Conservation (phyloP, 2,329 filamentous ascomycete species). For the Cucurbitaria berberidis region DNA sequence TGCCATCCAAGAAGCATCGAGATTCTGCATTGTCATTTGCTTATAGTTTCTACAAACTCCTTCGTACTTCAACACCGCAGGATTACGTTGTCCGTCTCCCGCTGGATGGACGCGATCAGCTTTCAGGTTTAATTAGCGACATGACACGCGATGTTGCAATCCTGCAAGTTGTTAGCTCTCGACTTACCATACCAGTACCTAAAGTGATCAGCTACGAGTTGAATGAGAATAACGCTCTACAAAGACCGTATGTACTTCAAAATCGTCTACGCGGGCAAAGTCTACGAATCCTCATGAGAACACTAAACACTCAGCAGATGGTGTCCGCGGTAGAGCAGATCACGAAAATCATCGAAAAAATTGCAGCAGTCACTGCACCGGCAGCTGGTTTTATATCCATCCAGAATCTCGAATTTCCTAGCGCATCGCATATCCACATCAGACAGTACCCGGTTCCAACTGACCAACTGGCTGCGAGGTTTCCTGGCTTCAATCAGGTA, state of each 20-base stretch:
- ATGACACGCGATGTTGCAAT: background rate
- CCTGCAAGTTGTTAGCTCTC: background rate
- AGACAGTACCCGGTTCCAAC: constrained; percentile 3
- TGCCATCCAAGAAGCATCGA: background rate
- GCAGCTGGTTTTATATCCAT: constrained; percentile 1
- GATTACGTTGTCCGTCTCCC: constrained; percentile 18
- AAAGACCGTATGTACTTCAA: constrained; percentile 5
- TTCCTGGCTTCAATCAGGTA: background rate
- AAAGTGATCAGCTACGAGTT: constrained; percentile 1
- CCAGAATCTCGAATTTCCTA: background rate
- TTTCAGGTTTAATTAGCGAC: background rate
- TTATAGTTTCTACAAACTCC: background rate
- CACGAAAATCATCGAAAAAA: constrained; percentile 2
- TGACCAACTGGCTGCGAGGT: background rate
- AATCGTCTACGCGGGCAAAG: constrained; percentile 1
- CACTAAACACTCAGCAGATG: background rate
- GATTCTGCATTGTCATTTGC: background rate
- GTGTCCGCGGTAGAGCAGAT: background rate
- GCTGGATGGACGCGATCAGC: background rate
- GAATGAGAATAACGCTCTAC: background rate
- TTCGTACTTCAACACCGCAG: background rate
- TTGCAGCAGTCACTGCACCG: constrained; percentile 1
- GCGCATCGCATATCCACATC: background rate
- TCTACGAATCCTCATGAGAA: background rate
- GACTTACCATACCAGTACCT: background rate